phyloP scores from a whole-genome alignment of 2,329 filamentous ascomycete genomes.

The Aspergillus fumigatus region DNA sequence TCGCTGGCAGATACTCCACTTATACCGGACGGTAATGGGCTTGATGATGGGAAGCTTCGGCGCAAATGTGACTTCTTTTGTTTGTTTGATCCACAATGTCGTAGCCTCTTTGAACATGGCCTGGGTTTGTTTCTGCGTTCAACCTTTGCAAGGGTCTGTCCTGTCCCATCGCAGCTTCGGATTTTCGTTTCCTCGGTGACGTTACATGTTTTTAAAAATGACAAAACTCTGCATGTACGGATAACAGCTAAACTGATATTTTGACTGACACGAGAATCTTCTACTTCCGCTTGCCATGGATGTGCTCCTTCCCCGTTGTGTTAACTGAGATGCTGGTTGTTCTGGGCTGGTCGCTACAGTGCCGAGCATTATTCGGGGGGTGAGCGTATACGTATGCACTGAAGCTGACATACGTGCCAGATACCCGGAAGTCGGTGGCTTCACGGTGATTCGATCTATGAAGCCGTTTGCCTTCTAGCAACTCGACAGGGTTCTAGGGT shows the following conservation, averaged over 20 bases:
- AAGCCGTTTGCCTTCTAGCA: neutral
- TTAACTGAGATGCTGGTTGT: no score
- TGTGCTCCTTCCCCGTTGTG: neutral
- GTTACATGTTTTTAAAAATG: neutral
- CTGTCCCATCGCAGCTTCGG: neutral
- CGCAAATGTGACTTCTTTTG: conserved; percentile 28
- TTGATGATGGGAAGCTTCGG: conserved; percentile 26
- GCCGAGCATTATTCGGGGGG: no score
- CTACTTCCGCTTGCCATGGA: neutral
- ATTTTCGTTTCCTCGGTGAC: neutral
- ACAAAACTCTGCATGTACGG: neutral
- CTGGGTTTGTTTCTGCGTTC: conserved; percentile 13
- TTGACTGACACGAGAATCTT: neutral
- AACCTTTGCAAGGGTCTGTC: neutral
- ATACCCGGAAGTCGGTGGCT: neutral
- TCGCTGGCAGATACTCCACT: conserved; percentile 30
- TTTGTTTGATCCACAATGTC: conserved; percentile 6
- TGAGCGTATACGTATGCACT: neutral
- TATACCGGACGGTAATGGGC: conserved; percentile 36
- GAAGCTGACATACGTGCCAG: neutral
- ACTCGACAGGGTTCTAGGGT: neutral
- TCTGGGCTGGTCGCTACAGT: neutral
- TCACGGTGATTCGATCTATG: neutral
- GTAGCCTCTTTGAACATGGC: conserved; percentile 12
- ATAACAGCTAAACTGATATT: neutral